These are phyloP conservation scores for Vaccinium darrowii DNA, from an alignment of 148 eudicot species.

Conservation along the genomic window DNA sequence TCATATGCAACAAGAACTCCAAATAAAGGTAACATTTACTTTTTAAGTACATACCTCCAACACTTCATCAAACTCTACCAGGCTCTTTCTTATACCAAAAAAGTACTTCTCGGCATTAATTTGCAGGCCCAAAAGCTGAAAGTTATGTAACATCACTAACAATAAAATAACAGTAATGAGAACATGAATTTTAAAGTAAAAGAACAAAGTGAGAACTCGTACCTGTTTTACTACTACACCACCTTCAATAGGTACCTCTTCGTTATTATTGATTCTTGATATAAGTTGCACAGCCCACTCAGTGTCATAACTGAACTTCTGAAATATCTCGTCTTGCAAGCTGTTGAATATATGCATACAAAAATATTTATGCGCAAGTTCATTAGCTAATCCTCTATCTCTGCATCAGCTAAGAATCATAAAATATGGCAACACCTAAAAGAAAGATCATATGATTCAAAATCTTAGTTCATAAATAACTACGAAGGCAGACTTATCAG, in stretches of 20 bases:
- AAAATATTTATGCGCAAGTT: neutral
- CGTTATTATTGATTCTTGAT: conserved; percentile 73
- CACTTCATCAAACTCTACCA: conserved; percentile 98
- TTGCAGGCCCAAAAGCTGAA: conserved; percentile 87
- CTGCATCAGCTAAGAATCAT: neutral
- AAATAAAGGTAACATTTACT: neutral
- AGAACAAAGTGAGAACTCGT: conserved; percentile 6
- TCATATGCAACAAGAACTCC: neutral
- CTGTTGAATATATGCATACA: conserved; percentile 36
- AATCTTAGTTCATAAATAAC: neutral
- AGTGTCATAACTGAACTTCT: conserved; percentile 90
- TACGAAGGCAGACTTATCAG: neutral
- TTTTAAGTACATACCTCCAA: conserved; percentile 70
- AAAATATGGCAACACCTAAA: conserved; percentile 2
- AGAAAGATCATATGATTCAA: neutral
- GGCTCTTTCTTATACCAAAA: conserved; percentile 80
- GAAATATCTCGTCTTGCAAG: conserved; percentile 98
- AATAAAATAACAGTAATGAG: neutral
- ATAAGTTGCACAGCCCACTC: conserved; percentile 88
- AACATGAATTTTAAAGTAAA: neutral
- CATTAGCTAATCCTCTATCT: conserved; percentile 16
- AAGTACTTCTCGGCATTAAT: conserved; percentile 85
- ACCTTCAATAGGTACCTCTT: conserved; percentile 90
- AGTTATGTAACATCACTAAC: conserved; percentile 5
- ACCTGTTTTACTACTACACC: conserved; percentile 81